Conservation (phyloP, 1,284 basidiomycete genomes). For the Ganoderma boninense region DNA sequence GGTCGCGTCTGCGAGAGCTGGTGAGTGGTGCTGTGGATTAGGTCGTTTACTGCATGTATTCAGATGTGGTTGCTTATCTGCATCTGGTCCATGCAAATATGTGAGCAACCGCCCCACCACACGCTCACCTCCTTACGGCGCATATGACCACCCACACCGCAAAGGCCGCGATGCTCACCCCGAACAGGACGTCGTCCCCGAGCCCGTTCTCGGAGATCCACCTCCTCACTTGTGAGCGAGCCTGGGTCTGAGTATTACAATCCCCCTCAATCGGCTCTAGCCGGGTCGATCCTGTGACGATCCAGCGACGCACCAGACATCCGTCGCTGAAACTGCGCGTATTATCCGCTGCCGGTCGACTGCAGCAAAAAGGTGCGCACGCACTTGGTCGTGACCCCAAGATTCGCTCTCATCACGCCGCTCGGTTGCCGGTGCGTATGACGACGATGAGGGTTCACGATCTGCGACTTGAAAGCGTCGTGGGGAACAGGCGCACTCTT, state of each 20-base stretch:
- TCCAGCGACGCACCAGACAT: conserved; percentile 25
- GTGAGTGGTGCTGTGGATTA: neutral
- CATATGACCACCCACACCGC: conserved; percentile 20
- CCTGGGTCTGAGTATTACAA: conserved; percentile 24
- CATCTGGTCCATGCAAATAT: neutral
- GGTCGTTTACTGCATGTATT: neutral
- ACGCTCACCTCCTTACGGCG: neutral
- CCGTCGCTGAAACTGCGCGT: neutral
- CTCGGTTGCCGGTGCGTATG: neutral
- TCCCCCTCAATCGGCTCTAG: conserved; percentile 25
- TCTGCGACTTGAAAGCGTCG: conserved; percentile 20
- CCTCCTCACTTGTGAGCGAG: conserved; percentile 25
- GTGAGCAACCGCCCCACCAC: neutral
- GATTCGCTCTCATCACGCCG: neutral
- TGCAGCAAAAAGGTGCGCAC: neutral
- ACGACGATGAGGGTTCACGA: neutral
- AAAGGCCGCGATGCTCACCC: conserved; percentile 31
- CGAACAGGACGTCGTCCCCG: conserved; percentile 19
- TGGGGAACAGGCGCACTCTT: conserved; percentile 16
- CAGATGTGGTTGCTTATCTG: too few species aligned
- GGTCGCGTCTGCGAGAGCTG: conserved; percentile 8
- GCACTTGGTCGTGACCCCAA: neutral
- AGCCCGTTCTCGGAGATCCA: neutral
- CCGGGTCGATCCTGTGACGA: conserved; percentile 18
- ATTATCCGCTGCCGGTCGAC: neutral